Evolutionary conservation across 805 yeast species (phyloP).

Genomic region (Torulaspora indica): DNA sequence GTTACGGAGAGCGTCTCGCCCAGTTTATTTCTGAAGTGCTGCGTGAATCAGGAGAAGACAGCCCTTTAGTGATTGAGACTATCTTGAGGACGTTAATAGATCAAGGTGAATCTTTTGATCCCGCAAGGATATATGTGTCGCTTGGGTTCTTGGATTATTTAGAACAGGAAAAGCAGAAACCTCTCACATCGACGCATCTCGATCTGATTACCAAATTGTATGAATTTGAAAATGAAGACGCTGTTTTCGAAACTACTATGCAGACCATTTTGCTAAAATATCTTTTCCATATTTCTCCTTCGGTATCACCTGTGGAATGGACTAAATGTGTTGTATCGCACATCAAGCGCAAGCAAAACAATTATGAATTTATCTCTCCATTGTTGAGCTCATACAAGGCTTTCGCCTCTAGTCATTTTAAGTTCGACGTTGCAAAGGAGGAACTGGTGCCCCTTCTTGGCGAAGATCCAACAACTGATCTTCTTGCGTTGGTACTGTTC

Average conservation of each 20-base stretch:
- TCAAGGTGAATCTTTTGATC: slow-evolving; percentile 55
- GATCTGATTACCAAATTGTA: slow-evolving; percentile 36
- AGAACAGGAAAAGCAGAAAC: slow-evolving; percentile 15
- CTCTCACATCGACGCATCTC: slow-evolving; percentile 31
- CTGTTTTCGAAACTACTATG: slow-evolving; percentile 44
- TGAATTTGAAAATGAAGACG: slow-evolving; percentile 45
- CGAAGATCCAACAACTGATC: slow-evolving; percentile 20
- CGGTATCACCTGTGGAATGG: slow-evolving; percentile 24
- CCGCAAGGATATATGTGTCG: slow-evolving; percentile 58
- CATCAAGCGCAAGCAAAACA: slow-evolving; percentile 27
- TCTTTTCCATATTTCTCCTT: slow-evolving; percentile 39
- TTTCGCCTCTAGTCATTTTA: slow-evolving; percentile 37
- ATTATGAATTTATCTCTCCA: slow-evolving; percentile 34
- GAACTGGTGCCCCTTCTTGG: neutral
- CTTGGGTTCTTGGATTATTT: slow-evolving; percentile 57
- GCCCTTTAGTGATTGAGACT: slow-evolving; percentile 4
- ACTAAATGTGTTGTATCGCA: slow-evolving; percentile 40
- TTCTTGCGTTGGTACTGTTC: slow-evolving; percentile 28
- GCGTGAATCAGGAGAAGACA: slow-evolving; percentile 6
- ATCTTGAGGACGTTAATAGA: slow-evolving; percentile 46
- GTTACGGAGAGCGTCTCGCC: slow-evolving; percentile 51
- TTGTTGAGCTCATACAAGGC: slow-evolving; percentile 38
- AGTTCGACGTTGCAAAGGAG: slow-evolving; percentile 12
- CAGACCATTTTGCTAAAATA: slow-evolving; percentile 51
- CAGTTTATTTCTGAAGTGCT: slow-evolving; percentile 39